phyloP scores from a whole-genome alignment of 2,329 filamentous ascomycete genomes.

The Talaromyces sp. region DNA sequence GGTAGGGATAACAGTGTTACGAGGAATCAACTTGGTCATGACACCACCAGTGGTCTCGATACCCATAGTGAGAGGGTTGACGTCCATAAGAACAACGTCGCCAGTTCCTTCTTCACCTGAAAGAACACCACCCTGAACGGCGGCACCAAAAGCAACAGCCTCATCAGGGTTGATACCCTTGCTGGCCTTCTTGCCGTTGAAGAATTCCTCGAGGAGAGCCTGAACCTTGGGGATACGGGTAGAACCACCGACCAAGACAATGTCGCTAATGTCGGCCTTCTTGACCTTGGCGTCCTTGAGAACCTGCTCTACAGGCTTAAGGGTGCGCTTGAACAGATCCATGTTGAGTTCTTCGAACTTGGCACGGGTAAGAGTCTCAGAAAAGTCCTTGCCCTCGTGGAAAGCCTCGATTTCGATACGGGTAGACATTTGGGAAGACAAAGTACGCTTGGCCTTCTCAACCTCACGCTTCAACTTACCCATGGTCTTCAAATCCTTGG shows the following conservation, averaged over 20 bases:
- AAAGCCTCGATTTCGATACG: constrained; percentile 97
- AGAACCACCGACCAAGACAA: constrained; percentile 96
- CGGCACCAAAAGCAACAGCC: constrained; percentile 95
- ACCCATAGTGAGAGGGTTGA: constrained; percentile 93
- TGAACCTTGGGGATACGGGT: constrained; percentile 99
- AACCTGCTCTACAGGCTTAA: constrained; percentile 98
- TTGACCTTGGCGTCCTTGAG: constrained; percentile 97
- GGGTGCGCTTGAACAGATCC: constrained; percentile 98
- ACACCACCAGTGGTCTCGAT: constrained; percentile 97
- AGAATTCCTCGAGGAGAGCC: constrained; percentile 91
- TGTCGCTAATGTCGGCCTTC: constrained; percentile 93
- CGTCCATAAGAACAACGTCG: constrained; percentile 90
- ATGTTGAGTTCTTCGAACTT: constrained; percentile 99
- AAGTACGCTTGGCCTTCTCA: constrained; percentile 98
- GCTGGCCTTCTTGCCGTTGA: constrained; percentile 91
- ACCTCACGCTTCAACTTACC: constrained; percentile 99
- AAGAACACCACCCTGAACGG: constrained; percentile 93
- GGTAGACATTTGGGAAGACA: constrained; percentile 89
- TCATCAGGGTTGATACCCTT: constrained; percentile 99
- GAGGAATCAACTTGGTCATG: constrained; percentile 94
- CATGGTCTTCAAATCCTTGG: constrained; percentile 96
- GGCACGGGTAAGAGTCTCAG: constrained; percentile 94
- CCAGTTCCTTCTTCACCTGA: constrained; percentile 78
- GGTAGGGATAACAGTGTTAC: constrained; percentile 91
- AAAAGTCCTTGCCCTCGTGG: constrained; percentile 96